Conservation (phyloP, 2,329 filamentous ascomycete species). For the Ceratocystis eucalypticola region DNA sequence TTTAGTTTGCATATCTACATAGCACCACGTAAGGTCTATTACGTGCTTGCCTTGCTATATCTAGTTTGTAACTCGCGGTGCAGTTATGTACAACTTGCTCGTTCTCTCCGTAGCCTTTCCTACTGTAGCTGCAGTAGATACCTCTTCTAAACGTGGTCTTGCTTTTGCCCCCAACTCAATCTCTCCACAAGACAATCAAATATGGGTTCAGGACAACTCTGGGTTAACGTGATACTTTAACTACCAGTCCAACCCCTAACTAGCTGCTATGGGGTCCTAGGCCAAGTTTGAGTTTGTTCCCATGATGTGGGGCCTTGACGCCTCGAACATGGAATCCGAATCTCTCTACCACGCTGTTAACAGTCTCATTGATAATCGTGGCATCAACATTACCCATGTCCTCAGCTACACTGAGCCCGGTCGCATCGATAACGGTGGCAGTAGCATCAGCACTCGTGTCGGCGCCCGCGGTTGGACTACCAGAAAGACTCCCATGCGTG, state of each 20-base stretch:
- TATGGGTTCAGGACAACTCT: constrained; percentile 45
- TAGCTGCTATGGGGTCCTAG: constrained; percentile 37
- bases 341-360: constrained; percentile 49
- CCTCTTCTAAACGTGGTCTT: constrained; percentile 55
- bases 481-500: constrained; percentile 55
- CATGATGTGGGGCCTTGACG: constrained; percentile 21
- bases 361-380: constrained; percentile 35
- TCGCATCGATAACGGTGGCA: constrained; percentile 45
- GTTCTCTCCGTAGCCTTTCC: background rate
- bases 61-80: background rate
- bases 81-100: background rate
- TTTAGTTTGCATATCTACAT: background rate
- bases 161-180: constrained; percentile 47
- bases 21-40: background rate
- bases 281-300: constrained; percentile 54
- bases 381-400: constrained; percentile 50
- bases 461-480: constrained; percentile 58
- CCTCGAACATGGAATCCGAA: constrained; percentile 34
- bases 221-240: constrained; percentile 79
- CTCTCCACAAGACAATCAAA: constrained; percentile 46
- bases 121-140: constrained; percentile 23
- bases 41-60: background rate
- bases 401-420: constrained; percentile 76
- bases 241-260: constrained; percentile 47
- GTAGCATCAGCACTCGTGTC: constrained; percentile 41